These are phyloP conservation scores for Pyrenophora tritici-repentis DNA, from an alignment of 2,329 filamentous ascomycete species.

Conservation along the genomic window DNA sequence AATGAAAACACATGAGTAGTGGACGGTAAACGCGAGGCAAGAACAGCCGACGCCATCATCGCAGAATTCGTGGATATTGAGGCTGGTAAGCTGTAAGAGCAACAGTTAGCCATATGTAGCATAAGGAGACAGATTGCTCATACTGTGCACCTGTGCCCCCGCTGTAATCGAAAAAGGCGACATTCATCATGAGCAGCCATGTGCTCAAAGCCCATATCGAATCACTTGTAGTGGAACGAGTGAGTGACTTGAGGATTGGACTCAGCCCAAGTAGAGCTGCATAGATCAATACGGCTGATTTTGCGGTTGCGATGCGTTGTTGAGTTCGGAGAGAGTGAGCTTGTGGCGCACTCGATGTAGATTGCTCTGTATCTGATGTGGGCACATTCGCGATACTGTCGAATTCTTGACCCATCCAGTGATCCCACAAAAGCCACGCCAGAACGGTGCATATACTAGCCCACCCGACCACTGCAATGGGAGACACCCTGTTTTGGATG, in stretches of 20 bases:
- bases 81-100: conserved; percentile 64
- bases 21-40: conserved; percentile 84
- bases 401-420: conserved; percentile 79
- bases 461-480: conserved; percentile 85
- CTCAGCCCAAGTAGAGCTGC: conserved; percentile 88
- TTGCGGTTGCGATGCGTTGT: conserved; percentile 77
- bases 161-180: conserved; percentile 97
- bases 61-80: conserved; percentile 92
- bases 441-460: conserved; percentile 81
- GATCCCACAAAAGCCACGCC: conserved; percentile 90
- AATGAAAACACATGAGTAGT: conserved; percentile 95
- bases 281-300: conserved; percentile 91
- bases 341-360: conserved; percentile 24
- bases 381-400: conserved; percentile 49
- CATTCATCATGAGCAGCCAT: conserved; percentile 91
- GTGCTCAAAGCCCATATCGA: conserved; percentile 97
- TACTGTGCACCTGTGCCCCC: conserved; percentile 64
- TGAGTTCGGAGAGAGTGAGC: conserved; percentile 61
- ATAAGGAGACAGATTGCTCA: neutral
- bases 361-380: neutral
- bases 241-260: conserved; percentile 96
- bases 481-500: conserved; percentile 82
- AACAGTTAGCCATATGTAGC: conserved; percentile 16
- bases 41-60: conserved; percentile 92
- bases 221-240: conserved; percentile 86